Base-by-base conservation (phyloP, 2,329 filamentous ascomycete species). In the Lomentospora prolificans region DNA sequence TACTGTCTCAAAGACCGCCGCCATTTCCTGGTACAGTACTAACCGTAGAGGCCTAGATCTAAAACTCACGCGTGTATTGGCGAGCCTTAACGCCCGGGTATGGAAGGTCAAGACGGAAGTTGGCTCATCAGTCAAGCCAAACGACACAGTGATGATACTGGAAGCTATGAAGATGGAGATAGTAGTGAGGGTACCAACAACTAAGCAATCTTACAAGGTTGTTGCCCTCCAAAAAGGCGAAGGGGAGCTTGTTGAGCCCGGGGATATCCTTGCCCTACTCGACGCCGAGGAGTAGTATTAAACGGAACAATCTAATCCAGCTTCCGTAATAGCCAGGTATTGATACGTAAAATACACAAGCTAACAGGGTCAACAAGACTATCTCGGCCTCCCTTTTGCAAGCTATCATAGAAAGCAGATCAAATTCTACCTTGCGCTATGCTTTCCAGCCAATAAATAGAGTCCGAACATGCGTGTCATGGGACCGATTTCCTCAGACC, bases 91-190 rank as follows among this genome's bases (percentile, higher is more conserved):
- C 33, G 78, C 78, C 5, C 80, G 77, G 56, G 72, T 81, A 0
- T 81, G 77, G 77, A 80, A 80, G 58, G 66, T 80, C 1, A 62
- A 72, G 5, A 68, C 74, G 3, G 61, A 70, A 12, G 67, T 70
- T 27, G 74, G 75, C 0, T 68, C 77, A 10, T 55, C 60, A 1
- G 46, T 80, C 3, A 65, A 70, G 10, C 65, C 70, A 9, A 72
- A 72, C 6, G 69, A 78, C 24, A 62, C 71, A 0, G 68, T 75
- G 1, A 65, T 70, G 1, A 73, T 80, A 2, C 65, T 81, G 3
- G 78, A 81, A 57, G 77, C 78, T 0, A 81, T 81, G 78, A 81
- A 81, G 63, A 72, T 81, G 68, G 79, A 81, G 60, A 77, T 81
- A 57, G 68, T 69, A 12, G 70, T 77, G 68, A 10, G 10, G n/a